Evolutionary conservation across 495 filamentous ascomycete genomes (phyloP).

Genomic region (Trichocladium uniseriatum): DNA sequence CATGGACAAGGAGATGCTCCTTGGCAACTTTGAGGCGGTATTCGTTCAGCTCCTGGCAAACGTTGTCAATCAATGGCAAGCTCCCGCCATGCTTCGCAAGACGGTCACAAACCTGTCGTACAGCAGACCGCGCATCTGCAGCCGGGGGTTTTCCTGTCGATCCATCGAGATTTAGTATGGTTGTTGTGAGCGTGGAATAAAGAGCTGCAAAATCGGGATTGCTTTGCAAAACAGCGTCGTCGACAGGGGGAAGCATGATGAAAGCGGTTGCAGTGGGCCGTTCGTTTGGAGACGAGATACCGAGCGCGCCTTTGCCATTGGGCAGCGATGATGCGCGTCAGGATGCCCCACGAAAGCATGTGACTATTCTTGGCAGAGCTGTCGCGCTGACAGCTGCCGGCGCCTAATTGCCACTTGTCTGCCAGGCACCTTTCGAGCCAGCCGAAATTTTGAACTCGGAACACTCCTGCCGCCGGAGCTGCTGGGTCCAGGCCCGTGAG

Average conservation of each 20-base stretch:
- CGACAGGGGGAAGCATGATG: conserved; percentile 58
- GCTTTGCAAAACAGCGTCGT: conserved; percentile 48
- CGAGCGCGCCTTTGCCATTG: neutral
- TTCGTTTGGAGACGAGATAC: neutral
- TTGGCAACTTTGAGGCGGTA: conserved; percentile 34
- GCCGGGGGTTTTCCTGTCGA: conserved; percentile 48
- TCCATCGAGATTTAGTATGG: conserved; percentile 51
- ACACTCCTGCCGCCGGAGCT: neutral
- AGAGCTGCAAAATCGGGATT: conserved; percentile 59
- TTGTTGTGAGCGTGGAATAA: conserved; percentile 50
- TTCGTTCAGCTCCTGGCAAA: conserved; percentile 30
- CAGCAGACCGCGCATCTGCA: conserved; percentile 44
- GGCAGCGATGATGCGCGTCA: neutral
- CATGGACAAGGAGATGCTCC: conserved; percentile 31
- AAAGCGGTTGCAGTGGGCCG: neutral
- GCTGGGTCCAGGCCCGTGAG: neutral
- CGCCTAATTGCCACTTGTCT: conserved; percentile 10
- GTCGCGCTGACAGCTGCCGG: neutral
- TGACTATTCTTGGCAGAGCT: conserved; percentile 3
- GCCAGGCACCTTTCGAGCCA: neutral
- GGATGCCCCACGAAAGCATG: conserved; percentile 16
- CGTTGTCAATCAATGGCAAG: neutral
- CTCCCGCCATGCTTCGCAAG: neutral
- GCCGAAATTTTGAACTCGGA: conserved; percentile 17
- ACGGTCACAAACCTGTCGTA: conserved; percentile 32